phyloP scores from a whole-genome alignment of 495 filamentous ascomycete species.

The Diplogelasinospora grovesii region DNA sequence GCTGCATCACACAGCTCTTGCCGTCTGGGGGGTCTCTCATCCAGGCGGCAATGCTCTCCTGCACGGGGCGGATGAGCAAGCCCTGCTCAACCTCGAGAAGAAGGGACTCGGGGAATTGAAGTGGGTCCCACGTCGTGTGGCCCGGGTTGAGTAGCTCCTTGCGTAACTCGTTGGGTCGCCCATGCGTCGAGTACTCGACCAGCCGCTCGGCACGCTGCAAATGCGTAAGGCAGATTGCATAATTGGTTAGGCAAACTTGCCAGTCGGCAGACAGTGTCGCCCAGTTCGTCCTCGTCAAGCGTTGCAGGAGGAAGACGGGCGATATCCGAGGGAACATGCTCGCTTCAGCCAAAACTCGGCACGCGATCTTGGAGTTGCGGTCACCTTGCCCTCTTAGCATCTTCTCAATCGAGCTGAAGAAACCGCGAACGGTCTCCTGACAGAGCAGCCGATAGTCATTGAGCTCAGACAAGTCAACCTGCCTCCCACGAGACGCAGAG shows the following conservation, averaged over 20 bases:
- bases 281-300: conserved; percentile 22
- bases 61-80: conserved; percentile 55
- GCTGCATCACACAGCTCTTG: conserved; percentile 53
- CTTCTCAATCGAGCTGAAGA: background rate
- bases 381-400: background rate
- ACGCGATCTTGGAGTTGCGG: background rate
- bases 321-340: conserved; percentile 24
- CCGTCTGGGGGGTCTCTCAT: conserved; percentile 47
- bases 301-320: conserved; percentile 29
- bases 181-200: conserved; percentile 3
- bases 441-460: no score
- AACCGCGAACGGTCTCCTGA: no score
- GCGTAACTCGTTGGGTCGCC: conserved; percentile 31
- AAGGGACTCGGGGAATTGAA: conserved; percentile 47
- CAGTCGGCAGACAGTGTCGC: conserved; percentile 18
- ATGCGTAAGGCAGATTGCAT: conserved; percentile 26
- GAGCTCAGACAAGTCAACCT: no score
- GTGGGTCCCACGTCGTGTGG: conserved; percentile 43
- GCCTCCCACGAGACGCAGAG: no score
- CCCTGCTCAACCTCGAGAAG: conserved; percentile 59
- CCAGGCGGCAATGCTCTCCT: conserved; percentile 47
- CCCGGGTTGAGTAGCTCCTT: conserved; percentile 48
- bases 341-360: conserved; percentile 1
- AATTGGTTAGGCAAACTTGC: conserved; percentile 27
- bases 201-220: conserved; percentile 37